These are phyloP conservation scores for Podaxis sp. DNA, from an alignment of 768 basidiomycete species.

Conservation along the genomic window DNA sequence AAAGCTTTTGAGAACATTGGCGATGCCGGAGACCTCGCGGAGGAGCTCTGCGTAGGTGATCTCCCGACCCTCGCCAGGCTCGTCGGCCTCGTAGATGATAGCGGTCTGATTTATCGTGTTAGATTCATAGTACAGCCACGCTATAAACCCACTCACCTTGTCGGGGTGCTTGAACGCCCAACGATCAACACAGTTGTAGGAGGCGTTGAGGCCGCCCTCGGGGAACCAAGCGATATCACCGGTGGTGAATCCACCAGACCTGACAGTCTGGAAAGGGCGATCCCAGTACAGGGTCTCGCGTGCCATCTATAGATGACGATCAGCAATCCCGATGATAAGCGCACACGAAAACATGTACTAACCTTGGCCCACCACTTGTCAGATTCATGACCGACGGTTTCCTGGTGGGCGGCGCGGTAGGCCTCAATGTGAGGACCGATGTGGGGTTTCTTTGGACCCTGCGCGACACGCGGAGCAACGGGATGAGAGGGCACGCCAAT, in stretches of 20 bases:
- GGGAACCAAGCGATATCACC: conserved; percentile 97
- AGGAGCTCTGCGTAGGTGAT: conserved; percentile 85
- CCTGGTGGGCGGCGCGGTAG: conserved; percentile 64
- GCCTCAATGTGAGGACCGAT: conserved; percentile 77
- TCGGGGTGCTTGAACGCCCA: conserved; percentile 92
- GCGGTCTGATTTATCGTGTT: conserved; percentile 56
- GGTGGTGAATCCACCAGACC: conserved; percentile 76
- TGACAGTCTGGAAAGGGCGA: conserved; percentile 84
- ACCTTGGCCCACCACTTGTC: conserved; percentile 92
- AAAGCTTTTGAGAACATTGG: conserved; percentile 87
- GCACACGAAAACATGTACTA: conserved; percentile 17
- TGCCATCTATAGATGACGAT: conserved; percentile 50
- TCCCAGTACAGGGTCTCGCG: conserved; percentile 82
- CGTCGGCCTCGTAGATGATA: conserved; percentile 98
- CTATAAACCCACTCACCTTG: conserved; percentile 43
- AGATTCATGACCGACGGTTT: conserved; percentile 72
- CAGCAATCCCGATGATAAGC: conserved; percentile 1
- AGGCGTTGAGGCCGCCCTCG: conserved; percentile 88
- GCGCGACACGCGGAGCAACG: conserved; percentile 69
- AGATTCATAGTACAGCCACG: neutral
- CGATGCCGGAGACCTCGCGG: conserved; percentile 83
- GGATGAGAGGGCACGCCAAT: conserved; percentile 54
- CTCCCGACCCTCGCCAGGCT: conserved; percentile 75
- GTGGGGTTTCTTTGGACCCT: conserved; percentile 69
- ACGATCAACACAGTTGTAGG: conserved; percentile 97